phyloP scores from a whole-genome alignment of 805 yeast species.

The Kuraishia ogatae region DNA sequence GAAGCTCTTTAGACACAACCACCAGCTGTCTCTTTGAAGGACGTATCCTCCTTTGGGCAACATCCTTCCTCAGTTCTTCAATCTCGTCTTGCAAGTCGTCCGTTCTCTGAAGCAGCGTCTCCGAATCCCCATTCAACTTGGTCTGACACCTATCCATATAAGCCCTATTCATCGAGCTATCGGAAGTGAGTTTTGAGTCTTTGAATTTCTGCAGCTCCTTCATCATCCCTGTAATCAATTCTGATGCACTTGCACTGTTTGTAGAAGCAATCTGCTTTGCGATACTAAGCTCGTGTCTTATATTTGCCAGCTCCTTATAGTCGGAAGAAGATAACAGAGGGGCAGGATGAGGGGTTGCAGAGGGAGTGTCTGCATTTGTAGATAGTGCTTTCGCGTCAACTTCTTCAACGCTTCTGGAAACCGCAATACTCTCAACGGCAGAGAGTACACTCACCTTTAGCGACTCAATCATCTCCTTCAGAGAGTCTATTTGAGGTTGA shows the following conservation, averaged over 20 bases:
- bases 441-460: not conserved
- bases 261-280: constrained; percentile 46
- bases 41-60: constrained; percentile 76
- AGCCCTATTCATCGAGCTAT: constrained; percentile 27
- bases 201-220: constrained; percentile 44
- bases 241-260: constrained; percentile 32
- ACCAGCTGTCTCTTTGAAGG: constrained; percentile 69
- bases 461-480: not conserved
- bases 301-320: constrained; percentile 26
- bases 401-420: not conserved
- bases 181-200: constrained; percentile 29
- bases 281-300: constrained; percentile 52
- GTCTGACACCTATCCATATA: constrained; percentile 74
- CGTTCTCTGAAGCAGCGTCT: constrained; percentile 61
- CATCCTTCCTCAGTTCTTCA: constrained; percentile 84
- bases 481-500: not conserved
- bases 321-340: not conserved
- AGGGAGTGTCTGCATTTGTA: not conserved
- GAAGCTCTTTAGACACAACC: constrained; percentile 56
- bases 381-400: not conserved
- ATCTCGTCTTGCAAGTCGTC: constrained; percentile 90
- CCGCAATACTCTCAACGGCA: constrained; percentile 6
- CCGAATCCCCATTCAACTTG: constrained; percentile 71
- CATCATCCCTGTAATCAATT: constrained; percentile 33
- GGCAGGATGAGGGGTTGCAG: not conserved